Conservation (phyloP, 495 filamentous ascomycete genomes). For the Neurospora sp. region DNA sequence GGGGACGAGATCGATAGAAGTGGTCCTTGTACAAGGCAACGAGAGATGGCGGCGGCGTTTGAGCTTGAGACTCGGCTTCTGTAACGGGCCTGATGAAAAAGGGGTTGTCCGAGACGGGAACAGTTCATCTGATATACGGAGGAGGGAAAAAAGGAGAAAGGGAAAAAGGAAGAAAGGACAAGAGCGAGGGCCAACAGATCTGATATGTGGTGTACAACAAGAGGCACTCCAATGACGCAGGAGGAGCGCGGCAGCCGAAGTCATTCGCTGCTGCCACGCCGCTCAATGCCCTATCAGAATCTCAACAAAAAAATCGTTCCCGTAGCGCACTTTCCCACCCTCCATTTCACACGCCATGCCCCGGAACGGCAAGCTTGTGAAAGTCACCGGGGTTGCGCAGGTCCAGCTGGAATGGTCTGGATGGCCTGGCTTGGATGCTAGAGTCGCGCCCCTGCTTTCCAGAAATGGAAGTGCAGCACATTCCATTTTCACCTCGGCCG, state of each 20-base stretch:
- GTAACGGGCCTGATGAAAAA: background rate
- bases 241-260: background rate
- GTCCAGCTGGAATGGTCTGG: background rate
- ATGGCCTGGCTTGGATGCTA: background rate
- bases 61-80: background rate
- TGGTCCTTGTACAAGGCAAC: background rate
- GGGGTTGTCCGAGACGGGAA: background rate
- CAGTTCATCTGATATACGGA: background rate
- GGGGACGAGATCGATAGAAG: background rate
- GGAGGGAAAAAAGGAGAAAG: background rate
- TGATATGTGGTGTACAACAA: background rate
- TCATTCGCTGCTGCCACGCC: background rate
- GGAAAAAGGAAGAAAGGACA: background rate
- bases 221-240: background rate
- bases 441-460: background rate
- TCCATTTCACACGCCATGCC: background rate
- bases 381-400: background rate
- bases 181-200: background rate
- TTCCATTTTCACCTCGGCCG: background rate
- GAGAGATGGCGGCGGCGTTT: background rate
- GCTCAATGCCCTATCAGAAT: background rate
- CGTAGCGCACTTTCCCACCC: background rate
- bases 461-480: background rate
- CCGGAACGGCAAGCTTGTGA: background rate
- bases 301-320: background rate